A percentile compares a stretch with the other conserved stretches of the same genome.
Conservation (phyloP, 2,329 filamentous ascomycete genomes). For the Fusarium aywerte region DNA sequence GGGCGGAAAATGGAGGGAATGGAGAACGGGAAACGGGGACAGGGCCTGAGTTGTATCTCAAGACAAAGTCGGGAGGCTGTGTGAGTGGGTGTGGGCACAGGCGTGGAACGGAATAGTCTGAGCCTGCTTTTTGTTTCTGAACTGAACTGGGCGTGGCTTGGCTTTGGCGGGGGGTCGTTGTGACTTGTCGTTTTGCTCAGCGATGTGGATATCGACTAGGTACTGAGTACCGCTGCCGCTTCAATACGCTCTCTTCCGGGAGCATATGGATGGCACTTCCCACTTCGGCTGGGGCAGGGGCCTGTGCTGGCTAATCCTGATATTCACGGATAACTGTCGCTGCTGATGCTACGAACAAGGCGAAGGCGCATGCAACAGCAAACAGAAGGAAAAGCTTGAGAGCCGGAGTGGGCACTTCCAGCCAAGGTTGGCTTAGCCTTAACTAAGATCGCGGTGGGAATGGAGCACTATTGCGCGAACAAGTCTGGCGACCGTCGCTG, state of each 20-base stretch:
- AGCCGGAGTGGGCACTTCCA: conserved; percentile 37
- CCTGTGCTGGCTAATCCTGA: conserved; percentile 19
- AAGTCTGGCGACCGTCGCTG: conserved; percentile 46
- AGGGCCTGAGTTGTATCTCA: conserved; percentile 47
- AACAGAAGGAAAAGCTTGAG: conserved; percentile 44
- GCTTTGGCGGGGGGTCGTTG: conserved; percentile 27
- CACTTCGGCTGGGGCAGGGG: conserved; percentile 31
- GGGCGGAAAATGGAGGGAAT: conserved; percentile 37
- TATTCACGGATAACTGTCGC: conserved; percentile 1
- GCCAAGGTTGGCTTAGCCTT: conserved; percentile 41
- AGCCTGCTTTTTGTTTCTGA: conserved; percentile 35
- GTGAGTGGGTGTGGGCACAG: conserved; percentile 39
- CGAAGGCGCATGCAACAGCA: conserved; percentile 29
- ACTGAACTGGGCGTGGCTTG: conserved; percentile 23
- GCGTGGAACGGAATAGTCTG: conserved; percentile 42
- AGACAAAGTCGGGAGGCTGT: conserved; percentile 44
- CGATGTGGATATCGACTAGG: conserved; percentile 7
- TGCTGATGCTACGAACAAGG: conserved; percentile 29
- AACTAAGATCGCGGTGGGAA: conserved; percentile 44
- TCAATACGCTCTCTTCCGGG: conserved; percentile 24
- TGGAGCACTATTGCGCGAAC: conserved; percentile 46
- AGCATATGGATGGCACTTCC: conserved; percentile 42
- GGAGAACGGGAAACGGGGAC: conserved; percentile 44
- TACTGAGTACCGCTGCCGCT: conserved; percentile 20
- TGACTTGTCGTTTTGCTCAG: conserved; percentile 27